phyloP scores from a whole-genome alignment of 495 filamentous ascomycete genomes.

The Apodospora peruviana region DNA sequence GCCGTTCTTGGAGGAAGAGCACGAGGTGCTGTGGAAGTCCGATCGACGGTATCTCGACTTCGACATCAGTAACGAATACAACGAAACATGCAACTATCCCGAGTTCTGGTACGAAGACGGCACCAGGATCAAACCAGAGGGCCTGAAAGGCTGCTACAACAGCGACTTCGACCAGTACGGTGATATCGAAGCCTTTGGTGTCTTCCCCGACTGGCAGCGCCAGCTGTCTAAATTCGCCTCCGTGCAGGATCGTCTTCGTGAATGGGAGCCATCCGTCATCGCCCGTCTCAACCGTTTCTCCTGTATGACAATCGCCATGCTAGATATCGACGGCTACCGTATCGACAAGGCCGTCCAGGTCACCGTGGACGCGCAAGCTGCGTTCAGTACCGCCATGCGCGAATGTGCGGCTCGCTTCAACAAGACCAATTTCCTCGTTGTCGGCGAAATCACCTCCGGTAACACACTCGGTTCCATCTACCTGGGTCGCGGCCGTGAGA shows the following conservation, averaged over 20 bases:
- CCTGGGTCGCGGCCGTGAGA: slow-evolving; percentile 59
- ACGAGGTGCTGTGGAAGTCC: slow-evolving; percentile 55
- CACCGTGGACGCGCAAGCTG: slow-evolving; percentile 57
- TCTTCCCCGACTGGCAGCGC: slow-evolving; percentile 59
- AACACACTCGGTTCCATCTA: slow-evolving; percentile 62
- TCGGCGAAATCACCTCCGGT: slow-evolving; percentile 60
- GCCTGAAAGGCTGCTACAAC: slow-evolving; percentile 57
- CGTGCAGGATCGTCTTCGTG: slow-evolving; percentile 69
- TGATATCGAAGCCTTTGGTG: slow-evolving; percentile 63
- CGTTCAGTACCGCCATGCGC: slow-evolving; percentile 49
- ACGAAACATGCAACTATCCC: slow-evolving; percentile 57
- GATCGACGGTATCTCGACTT: slow-evolving; percentile 60
- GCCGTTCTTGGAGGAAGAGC: slow-evolving; percentile 52
- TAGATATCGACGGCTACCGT: slow-evolving; percentile 68
- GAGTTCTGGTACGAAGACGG: slow-evolving; percentile 65
- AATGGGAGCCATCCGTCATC: slow-evolving; percentile 59
- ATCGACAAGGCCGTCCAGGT: slow-evolving; percentile 66
- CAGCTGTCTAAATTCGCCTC: slow-evolving; percentile 69
- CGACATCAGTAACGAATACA: slow-evolving; percentile 51
- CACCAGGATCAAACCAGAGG: slow-evolving; percentile 40
- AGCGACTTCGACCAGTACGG: slow-evolving; percentile 71
- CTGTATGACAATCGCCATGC: slow-evolving; percentile 56
- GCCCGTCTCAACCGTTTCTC: slow-evolving; percentile 58
- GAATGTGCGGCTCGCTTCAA: slow-evolving; percentile 51
- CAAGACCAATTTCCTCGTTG: slow-evolving; percentile 60